Evolutionary conservation across 371 early-diverging fungal genomes (phyloP).

Genomic region (Smittium culicis): DNA sequence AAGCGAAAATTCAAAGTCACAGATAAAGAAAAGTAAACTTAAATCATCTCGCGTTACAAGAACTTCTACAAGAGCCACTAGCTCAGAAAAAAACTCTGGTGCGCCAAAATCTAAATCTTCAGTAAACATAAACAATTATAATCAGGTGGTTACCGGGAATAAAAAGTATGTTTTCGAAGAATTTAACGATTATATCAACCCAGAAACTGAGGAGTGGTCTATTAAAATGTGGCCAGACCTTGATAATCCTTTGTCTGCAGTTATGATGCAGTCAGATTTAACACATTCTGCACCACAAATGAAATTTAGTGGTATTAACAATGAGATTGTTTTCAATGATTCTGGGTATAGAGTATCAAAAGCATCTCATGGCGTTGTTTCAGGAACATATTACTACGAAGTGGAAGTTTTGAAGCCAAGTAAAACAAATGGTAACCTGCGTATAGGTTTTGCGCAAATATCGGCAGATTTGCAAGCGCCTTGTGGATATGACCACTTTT

Average conservation of each 20-base stretch:
- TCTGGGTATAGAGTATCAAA: conserved; percentile 60
- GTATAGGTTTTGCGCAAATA: conserved; percentile 63
- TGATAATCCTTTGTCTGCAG: conserved; percentile 45
- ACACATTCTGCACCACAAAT: conserved; percentile 53
- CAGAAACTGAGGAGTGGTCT: conserved; percentile 17
- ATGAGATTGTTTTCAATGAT: conserved; percentile 41
- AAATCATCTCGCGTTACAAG: too few relatives aligned
- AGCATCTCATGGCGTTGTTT: conserved; percentile 51
- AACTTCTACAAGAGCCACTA: too few relatives aligned
- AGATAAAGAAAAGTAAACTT: too few relatives aligned
- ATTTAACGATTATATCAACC: too few relatives aligned
- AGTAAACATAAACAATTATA: too few relatives aligned
- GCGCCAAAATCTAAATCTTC: too few relatives aligned
- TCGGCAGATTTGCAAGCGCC: conserved; percentile 56
- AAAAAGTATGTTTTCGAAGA: too few relatives aligned
- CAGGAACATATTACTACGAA: conserved; percentile 59
- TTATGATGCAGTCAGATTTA: conserved; percentile 31
- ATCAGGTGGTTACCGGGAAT: too few relatives aligned
- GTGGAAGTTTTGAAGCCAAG: conserved; percentile 20
- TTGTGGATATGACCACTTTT: conserved; percentile 52
- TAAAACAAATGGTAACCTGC: conserved; percentile 30
- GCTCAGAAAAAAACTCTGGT: too few relatives aligned
- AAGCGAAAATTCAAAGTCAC: too few relatives aligned
- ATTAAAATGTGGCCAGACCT: conserved; percentile 48
- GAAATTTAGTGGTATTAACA: conserved; percentile 33